Evolutionary conservation across 306 rosid genomes (phyloP).

Genomic region (Malus domestica): ASM211411v1 NC_041792.1:27681907-27682406

Average conservation of each 20-base stretch:
- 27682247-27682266: slow-evolving; percentile 73
- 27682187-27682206: slow-evolving; percentile 55
- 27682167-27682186: slow-evolving; percentile 45
- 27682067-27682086: slow-evolving; percentile 49
- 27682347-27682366: slow-evolving; percentile 10
- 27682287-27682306: not conserved
- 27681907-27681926: slow-evolving; percentile 32
- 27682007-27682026: slow-evolving; percentile 74
- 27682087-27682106: slow-evolving; percentile 48
- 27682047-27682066: slow-evolving; percentile 52
- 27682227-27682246: slow-evolving; percentile 91
- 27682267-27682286: slow-evolving; percentile 44
- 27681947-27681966: slow-evolving; percentile 64
- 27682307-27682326: not conserved
- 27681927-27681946: slow-evolving; percentile 47
- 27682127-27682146: slow-evolving; percentile 51
- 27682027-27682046: slow-evolving; percentile 59
- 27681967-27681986: slow-evolving; percentile 56
- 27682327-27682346: slow-evolving; percentile 9
- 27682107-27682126: slow-evolving; percentile 38
- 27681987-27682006: slow-evolving; percentile 67
- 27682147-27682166: slow-evolving; percentile 37
- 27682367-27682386: slow-evolving; percentile 9
- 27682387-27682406: slow-evolving; percentile 47
- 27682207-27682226: slow-evolving; percentile 67